A percentile compares a stretch with the other conserved stretches of the same genome.
Evolutionary conservation across 768 basidiomycete genomes (phyloP).

Genomic region (Tremella mesenterica): DNA sequence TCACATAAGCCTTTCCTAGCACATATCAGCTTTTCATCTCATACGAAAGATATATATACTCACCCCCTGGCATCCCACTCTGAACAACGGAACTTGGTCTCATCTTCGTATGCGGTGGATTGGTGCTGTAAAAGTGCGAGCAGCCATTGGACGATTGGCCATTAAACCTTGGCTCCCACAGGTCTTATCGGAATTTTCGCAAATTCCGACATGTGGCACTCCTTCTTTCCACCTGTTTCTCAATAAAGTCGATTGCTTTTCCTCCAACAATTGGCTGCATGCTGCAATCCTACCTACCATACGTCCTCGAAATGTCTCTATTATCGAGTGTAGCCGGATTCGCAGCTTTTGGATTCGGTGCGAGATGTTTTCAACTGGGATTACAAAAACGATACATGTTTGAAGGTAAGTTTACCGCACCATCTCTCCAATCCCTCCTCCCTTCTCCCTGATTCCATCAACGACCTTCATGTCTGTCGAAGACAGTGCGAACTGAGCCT

Average conservation of each 20-base stretch:
- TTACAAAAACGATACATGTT: slow-evolving; percentile 72
- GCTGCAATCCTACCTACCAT: slow-evolving; percentile 43
- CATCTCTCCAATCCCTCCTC: too few species aligned
- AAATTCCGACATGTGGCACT: background rate
- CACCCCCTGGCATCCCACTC: slow-evolving; percentile 78
- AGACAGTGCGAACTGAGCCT: too few species aligned
- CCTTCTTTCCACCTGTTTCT: background rate
- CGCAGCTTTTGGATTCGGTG: slow-evolving; percentile 74
- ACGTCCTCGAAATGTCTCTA: slow-evolving; percentile 52
- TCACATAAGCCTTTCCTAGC: slow-evolving; percentile 71
- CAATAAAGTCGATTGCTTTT: background rate
- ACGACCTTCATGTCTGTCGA: too few species aligned
- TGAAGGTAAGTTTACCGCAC: slow-evolving; percentile 54
- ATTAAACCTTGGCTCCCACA: background rate
- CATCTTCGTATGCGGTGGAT: slow-evolving; percentile 48
- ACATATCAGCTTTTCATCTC: slow-evolving; percentile 3
- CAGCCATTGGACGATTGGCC: background rate
- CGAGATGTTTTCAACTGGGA: slow-evolving; percentile 75
- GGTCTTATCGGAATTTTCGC: background rate
- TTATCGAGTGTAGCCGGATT: slow-evolving; percentile 75
- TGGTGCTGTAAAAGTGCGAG: background rate
- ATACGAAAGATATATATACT: slow-evolving; percentile 31
- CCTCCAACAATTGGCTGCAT: background rate
- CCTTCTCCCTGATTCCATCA: too few species aligned
- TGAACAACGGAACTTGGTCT: slow-evolving; percentile 21